Conservation (phyloP, 2,329 filamentous ascomycete species). For the Achaetomium macrosporum region DNA sequence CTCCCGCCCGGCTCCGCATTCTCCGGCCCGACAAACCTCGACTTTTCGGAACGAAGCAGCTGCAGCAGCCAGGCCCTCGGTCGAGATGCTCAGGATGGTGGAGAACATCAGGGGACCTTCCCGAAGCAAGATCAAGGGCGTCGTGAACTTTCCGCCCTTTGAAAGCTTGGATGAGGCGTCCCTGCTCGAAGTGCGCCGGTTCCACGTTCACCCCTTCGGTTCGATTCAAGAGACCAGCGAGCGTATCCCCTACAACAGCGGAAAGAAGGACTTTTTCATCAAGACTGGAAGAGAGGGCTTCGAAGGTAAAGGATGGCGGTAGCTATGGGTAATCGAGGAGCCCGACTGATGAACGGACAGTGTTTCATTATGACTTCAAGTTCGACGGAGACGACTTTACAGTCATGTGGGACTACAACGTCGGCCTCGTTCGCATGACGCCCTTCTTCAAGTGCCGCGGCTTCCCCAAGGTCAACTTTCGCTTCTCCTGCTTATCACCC, state of each 20-base stretch:
- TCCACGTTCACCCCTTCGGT: slow-evolving; percentile 60
- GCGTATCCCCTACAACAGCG: slow-evolving; percentile 90
- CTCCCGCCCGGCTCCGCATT: slow-evolving; percentile 38
- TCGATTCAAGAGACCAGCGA: slow-evolving; percentile 56
- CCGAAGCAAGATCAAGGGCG: slow-evolving; percentile 57
- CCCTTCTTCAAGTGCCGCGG: slow-evolving; percentile 89
- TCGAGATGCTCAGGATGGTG: slow-evolving; percentile 51
- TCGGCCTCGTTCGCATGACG: slow-evolving; percentile 88
- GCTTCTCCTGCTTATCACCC: not conserved
- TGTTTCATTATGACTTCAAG: slow-evolving; percentile 79
- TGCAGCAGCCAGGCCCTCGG: slow-evolving; percentile 24
- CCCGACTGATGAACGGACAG: slow-evolving; percentile 37
- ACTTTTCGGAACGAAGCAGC: slow-evolving; percentile 28
- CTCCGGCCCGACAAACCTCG: slow-evolving; percentile 32
- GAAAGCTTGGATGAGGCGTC: slow-evolving; percentile 58
- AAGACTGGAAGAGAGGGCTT: slow-evolving; percentile 86
- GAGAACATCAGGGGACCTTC: slow-evolving; percentile 61
- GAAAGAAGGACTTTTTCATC: slow-evolving; percentile 81
- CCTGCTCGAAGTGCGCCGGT: slow-evolving; percentile 53
- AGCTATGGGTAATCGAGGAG: not conserved
- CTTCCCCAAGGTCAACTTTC: slow-evolving; percentile 68
- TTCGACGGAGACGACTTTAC: slow-evolving; percentile 62
- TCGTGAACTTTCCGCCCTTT: slow-evolving; percentile 64
- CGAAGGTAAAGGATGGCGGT: slow-evolving; percentile 56
- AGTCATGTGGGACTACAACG: slow-evolving; percentile 97